These are phyloP conservation scores for Atalantia buxifolia DNA, from an alignment of 345 rosid species.

Conservation along the genomic window DNA sequence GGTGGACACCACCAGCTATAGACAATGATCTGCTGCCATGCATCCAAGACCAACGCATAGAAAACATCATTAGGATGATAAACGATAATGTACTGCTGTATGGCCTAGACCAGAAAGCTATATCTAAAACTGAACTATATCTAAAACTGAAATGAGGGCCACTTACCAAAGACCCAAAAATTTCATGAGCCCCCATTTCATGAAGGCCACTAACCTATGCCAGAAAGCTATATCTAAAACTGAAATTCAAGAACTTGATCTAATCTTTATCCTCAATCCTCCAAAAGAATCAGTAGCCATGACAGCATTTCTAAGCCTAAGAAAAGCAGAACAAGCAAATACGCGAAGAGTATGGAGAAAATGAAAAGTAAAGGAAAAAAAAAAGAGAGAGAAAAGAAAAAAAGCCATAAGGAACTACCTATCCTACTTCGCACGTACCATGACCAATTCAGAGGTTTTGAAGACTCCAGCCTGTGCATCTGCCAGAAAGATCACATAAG, in stretches of 20 bases:
- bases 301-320: not conserved
- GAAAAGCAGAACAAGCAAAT: not conserved
- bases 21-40: conserved; percentile 13
- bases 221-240: not conserved
- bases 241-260: not conserved
- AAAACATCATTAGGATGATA: not conserved
- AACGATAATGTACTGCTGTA: not conserved
- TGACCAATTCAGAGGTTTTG: conserved; percentile 4
- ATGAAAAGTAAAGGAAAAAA: not conserved
- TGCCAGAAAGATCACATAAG: conserved; percentile 13
- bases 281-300: not conserved
- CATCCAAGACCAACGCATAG: conserved; percentile 3
- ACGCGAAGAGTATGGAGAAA: not conserved
- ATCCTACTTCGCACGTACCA: conserved; percentile 16
- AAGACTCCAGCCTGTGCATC: conserved; percentile 13
- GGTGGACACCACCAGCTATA: not conserved
- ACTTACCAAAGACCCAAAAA: not conserved
- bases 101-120: not conserved
- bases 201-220: not conserved
- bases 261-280: not conserved
- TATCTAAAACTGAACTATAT: not conserved
- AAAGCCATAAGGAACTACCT: not conserved
- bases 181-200: not conserved
- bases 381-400: too few relatives aligned
- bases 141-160: not conserved